phyloP scores from a whole-genome alignment of 139 green algal species.

The Ulvella scutata region DNA sequence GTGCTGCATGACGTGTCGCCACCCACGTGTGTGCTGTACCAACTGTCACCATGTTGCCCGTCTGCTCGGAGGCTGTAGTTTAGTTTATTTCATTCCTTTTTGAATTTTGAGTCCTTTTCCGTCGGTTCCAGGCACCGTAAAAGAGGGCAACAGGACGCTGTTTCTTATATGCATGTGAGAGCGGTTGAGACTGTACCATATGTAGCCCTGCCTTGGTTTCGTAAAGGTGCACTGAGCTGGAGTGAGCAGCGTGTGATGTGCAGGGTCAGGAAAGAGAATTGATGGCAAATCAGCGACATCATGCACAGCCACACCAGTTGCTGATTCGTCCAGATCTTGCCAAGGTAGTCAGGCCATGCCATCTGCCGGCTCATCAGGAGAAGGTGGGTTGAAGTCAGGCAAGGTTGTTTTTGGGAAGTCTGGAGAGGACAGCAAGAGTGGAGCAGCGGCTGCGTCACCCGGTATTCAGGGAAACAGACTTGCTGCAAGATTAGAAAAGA shows the following conservation, averaged over 20 bases:
- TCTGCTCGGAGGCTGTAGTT: not conserved
- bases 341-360: not conserved
- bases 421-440: not conserved
- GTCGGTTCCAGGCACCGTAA: not conserved
- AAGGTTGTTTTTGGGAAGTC: not conserved
- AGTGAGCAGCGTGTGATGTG: too few species aligned
- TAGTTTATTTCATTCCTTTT: not conserved
- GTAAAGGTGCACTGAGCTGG: not conserved
- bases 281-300: not conserved
- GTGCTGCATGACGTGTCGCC: too few species aligned
- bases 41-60: too few species aligned
- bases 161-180: not conserved
- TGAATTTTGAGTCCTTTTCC: not conserved
- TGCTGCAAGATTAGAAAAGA: not conserved
- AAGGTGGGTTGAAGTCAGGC: not conserved
- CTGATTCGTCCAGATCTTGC: not conserved
- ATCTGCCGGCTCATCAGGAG: too few species aligned
- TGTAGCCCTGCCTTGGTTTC: not conserved
- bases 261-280: not conserved
- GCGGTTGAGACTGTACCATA: not conserved
- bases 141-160: not conserved
- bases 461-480: slow-evolving; percentile 11
- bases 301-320: not conserved
- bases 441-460: not conserved
- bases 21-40: too few species aligned